Evolutionary conservation across 148 eudicot species (phyloP), one percentile per base, ranked within the genome.

Genomic region (Nyssa sinensis): DNA sequence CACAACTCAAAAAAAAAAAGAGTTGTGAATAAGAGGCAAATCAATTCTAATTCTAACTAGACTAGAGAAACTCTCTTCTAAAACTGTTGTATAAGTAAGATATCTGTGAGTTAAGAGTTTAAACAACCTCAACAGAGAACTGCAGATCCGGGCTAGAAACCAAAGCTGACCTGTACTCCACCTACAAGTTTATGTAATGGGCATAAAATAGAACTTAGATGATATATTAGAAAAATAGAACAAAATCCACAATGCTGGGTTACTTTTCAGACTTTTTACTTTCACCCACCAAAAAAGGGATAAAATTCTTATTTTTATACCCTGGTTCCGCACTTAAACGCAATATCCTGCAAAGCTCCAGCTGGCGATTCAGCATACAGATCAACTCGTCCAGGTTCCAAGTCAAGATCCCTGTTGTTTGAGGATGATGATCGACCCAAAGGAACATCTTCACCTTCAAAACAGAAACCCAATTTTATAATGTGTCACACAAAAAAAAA

Each of bases 291-390:
- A 14, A 49, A 49, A 49, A 14, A 27, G 33, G 33, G 19, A 66
- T 11, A 11, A 11, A 75, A 4, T 31, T 35, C 41, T 28, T 68
- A 39, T 29, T 24, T 55, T 39, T 30, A 41, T 87, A 93, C 99
- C 99, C 90, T 89, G 41, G 97, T 82, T 82, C 97, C 96, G 77
- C 92, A 91, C 77, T 83, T 88, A 51, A 73, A 78, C 31, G 99
- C 99, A 88, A 95, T 93, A 58, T 93, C 96, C 51, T 84, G 93
- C 68, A 95, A 82, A 80, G 93, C 96, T 77, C 81, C 90, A 70
- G 74, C 71, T 72, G 93, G 96, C 34, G 86, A 81, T 72, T 93
- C 96, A 21, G 86, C 66, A 47, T 60, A 75, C 31, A 82, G 66
- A 78, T 69, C 83, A 41, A 74, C 81, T 62, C 81, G 87, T 65